Evolutionary conservation across 768 basidiomycete species (phyloP), one percentile per base, ranked within the genome.

Genomic region (Phylloporus sp.): DNA sequence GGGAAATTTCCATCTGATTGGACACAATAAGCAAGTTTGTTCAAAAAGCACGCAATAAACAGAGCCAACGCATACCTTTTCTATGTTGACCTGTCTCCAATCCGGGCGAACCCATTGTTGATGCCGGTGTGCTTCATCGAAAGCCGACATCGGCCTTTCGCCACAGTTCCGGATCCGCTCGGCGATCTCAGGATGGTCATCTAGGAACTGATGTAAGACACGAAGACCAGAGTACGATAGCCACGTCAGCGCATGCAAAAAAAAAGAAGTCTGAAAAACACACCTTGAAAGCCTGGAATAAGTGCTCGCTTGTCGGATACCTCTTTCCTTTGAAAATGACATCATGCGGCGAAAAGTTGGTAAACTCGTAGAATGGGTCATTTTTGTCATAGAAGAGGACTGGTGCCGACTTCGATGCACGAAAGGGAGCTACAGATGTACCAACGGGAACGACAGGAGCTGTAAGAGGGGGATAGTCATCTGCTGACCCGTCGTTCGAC

Each of bases 231-330:
- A 46, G 54, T 44, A 28, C n/a, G 40, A 41, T 36, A 22, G 26
- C 1, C 27, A 51, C 1, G 31, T 50, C 49, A 52, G 39, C 8
- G 42, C 20, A 7, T 23, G 24, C 9, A 27, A 48, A 7, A 22
- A 10, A 23, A 20, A 9, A 42, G 40, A 16, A 1, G n/a, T n/a
- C 11, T 15, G 11, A 2, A 50, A 40, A 10, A 46, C 65, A 11
- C 49, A 82, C 84, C 64, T 86, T 88, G 70, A 87, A 78, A 3
- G 86, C 82, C 58, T 88, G 86, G 60, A 86, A 88, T 11, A 88
- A 76, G 65, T 88, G 87, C 62, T 88, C 87, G 61, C 84, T 84
- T 1, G 86, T 89, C 2, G 86, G 84, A 61, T 88, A 89, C 48
- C 68, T 73, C 61, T 81, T 84, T 35, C 80, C 80, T 28, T 80